These are phyloP conservation scores for Candida dubliniensis DNA, from an alignment of 1,139 yeast species.

Conservation along the genomic window DNA sequence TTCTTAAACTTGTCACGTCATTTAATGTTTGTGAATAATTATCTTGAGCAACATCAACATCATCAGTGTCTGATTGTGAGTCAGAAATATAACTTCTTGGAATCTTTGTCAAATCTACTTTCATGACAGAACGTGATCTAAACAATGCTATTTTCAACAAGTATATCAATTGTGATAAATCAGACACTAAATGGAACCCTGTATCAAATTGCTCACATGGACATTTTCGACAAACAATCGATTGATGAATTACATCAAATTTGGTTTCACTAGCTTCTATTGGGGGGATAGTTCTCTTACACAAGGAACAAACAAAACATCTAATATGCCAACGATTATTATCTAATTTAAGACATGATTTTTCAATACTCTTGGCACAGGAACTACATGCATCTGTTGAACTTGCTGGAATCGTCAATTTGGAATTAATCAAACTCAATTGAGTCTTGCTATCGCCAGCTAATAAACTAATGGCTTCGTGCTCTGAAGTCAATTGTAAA, in stretches of 20 bases:
- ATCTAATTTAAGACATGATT: conserved; percentile 62
- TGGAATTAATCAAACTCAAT: conserved; percentile 31
- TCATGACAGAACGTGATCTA: conserved; percentile 72
- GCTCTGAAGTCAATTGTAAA: conserved; percentile 36
- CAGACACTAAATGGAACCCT: conserved; percentile 63
- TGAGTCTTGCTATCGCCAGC: conserved; percentile 12
- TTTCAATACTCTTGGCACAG: conserved; percentile 81
- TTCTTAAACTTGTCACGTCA: conserved; percentile 76
- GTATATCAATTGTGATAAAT: conserved; percentile 70
- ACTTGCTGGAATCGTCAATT: conserved; percentile 49
- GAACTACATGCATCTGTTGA: conserved; percentile 76
- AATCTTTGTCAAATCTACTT: conserved; percentile 16
- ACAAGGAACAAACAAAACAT: conserved; percentile 66
- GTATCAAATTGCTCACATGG: conserved; percentile 33
- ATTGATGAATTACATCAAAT: conserved; percentile 24
- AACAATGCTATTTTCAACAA: conserved; percentile 81
- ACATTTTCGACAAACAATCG: conserved; percentile 60
- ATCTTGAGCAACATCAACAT: conserved; percentile 19
- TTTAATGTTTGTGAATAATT: conserved; percentile 68
- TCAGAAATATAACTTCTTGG: conserved; percentile 2
- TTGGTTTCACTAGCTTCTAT: conserved; percentile 34
- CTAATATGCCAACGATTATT: conserved; percentile 77
- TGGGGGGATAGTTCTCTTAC: conserved; percentile 37
- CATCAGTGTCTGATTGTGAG: conserved; percentile 1
- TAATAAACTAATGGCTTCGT: conserved; percentile 12